phyloP scores from a whole-genome alignment of 768 basidiomycete species.

The Neoboletus brunneissimus region DNA sequence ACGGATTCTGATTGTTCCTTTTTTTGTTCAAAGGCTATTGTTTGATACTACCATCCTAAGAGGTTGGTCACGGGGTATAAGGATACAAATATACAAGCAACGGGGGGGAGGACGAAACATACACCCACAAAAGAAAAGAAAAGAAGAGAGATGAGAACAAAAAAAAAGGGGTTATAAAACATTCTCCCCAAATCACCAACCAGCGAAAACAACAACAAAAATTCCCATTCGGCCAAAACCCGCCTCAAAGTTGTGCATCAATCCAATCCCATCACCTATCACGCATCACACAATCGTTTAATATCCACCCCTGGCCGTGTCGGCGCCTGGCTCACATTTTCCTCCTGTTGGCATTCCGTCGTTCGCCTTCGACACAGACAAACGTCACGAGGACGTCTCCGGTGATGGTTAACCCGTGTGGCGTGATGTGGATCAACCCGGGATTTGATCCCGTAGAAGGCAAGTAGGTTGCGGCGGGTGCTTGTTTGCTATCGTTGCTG shows the following conservation, averaged over 20 bases:
- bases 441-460: constrained; percentile 28
- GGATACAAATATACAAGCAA: background rate
- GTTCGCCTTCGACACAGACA: constrained; percentile 33
- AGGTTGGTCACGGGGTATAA: background rate
- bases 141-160: background rate
- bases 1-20: no score
- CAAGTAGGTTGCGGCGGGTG: constrained; percentile 30
- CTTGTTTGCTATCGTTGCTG: constrained; percentile 34
- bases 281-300: background rate
- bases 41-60: background rate
- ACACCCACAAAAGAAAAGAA: background rate
- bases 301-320: background rate
- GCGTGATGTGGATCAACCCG: constrained; percentile 32
- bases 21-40: background rate
- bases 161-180: background rate
- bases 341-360: constrained; percentile 28
- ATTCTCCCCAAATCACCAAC: background rate
- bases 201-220: background rate
- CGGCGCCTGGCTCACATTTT: background rate
- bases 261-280: background rate
- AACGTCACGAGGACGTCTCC: constrained; percentile 34
- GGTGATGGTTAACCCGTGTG: constrained; percentile 32
- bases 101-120: background rate
- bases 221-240: background rate
- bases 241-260: background rate